phyloP scores from a whole-genome alignment of 805 yeast genomes.

The Jamesozyma piceae region DNA sequence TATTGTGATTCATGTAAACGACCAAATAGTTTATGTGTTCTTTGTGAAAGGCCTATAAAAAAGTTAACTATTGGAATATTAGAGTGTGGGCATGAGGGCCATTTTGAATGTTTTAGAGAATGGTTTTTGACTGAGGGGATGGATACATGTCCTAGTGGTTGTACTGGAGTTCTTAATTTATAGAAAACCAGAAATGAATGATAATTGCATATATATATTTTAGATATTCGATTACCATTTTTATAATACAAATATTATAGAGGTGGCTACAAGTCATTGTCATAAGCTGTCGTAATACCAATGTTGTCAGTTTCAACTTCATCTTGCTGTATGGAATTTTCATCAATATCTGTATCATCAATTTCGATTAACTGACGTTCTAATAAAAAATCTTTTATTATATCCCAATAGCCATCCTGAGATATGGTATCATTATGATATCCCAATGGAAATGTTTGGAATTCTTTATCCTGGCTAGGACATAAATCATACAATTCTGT shows the following conservation, averaged over 20 bases:
- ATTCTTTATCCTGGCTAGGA: conserved; percentile 41
- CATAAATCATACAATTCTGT: conserved; percentile 44
- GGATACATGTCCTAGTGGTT: conserved; percentile 75
- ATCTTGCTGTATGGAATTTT: not conserved
- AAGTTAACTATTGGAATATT: conserved; percentile 55
- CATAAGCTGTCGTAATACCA: not conserved
- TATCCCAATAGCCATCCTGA: conserved; percentile 71
- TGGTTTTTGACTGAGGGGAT: conserved; percentile 67
- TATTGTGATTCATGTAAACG: conserved; percentile 66
- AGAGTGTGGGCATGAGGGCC: conserved; percentile 83
- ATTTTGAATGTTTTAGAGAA: conserved; percentile 62
- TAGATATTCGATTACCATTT: no score
- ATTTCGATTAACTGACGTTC: conserved; percentile 21
- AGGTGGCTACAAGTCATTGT: no score
- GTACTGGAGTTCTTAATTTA: conserved; percentile 9
- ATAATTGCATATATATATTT: no score
- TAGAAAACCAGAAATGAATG: no score
- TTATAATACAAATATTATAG: no score
- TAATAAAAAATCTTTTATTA: conserved; percentile 45
- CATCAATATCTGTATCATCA: not conserved
- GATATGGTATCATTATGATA: conserved; percentile 76
- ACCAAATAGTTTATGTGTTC: conserved; percentile 58
- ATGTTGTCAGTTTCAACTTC: not conserved
- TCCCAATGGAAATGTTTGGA: conserved; percentile 47
- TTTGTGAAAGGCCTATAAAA: conserved; percentile 67